These are phyloP conservation scores for Melastoma candidum DNA, from an alignment of 441 rosid genomes.

Conservation along the genomic window DNA sequence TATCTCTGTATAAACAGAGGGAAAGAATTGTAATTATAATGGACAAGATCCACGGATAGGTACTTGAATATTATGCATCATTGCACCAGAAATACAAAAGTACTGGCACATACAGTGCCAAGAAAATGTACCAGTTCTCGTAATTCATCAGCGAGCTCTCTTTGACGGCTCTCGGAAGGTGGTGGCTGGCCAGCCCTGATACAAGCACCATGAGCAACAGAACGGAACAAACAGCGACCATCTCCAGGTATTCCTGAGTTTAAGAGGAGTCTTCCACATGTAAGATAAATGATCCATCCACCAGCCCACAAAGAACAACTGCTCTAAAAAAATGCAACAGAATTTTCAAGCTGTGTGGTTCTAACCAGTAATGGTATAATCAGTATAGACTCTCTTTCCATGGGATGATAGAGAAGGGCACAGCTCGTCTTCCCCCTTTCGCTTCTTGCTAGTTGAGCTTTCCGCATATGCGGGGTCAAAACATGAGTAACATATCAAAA, in stretches of 20 bases:
- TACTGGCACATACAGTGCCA: background rate
- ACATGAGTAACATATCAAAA: constrained; percentile 58
- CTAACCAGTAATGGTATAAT: constrained; percentile 76
- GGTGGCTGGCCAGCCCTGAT: constrained; percentile 50
- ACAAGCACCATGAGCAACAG: constrained; percentile 82
- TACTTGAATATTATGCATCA: constrained; percentile 4
- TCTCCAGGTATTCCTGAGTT: constrained; percentile 81
- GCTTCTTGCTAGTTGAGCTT: constrained; percentile 28
- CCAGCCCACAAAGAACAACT: background rate
- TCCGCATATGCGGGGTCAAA: constrained; percentile 54
- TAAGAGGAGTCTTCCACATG: constrained; percentile 9
- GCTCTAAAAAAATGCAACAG: background rate
- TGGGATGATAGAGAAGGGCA: constrained; percentile 30
- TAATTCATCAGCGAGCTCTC: constrained; percentile 73
- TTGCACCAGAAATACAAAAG: background rate
- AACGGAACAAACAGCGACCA: constrained; percentile 91
- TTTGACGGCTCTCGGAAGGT: constrained; percentile 52
- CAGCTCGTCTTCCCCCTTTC: constrained; percentile 18
- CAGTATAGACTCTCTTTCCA: constrained; percentile 70
- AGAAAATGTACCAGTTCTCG: constrained; percentile 38
- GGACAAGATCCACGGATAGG: too few relatives aligned
- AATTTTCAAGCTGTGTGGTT: background rate
- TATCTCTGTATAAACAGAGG: background rate
- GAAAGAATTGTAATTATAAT: background rate
- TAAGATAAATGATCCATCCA: too few relatives aligned